Evolutionary conservation across 1,284 basidiomycete genomes (phyloP).

Genomic region (Coriolopsis trogii): DNA sequence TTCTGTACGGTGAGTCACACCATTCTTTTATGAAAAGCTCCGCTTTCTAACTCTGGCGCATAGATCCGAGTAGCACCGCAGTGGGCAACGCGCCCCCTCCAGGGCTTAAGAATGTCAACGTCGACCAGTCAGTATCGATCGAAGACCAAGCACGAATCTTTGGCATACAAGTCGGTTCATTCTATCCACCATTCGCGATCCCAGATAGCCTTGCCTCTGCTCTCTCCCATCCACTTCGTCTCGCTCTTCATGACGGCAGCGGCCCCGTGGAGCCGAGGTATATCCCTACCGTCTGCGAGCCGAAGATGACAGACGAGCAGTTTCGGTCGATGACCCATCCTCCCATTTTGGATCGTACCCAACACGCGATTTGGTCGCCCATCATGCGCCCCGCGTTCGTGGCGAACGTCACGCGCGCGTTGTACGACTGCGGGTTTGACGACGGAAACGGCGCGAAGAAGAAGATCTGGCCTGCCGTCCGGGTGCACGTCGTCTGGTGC

Average conservation of each 20-base stretch:
- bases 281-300: conserved; percentile 8
- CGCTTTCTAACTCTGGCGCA: background rate
- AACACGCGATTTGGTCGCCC: conserved; percentile 10
- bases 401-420: conserved; percentile 17
- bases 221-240: conserved; percentile 1
- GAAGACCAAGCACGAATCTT: conserved; percentile 10
- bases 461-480: conserved; percentile 19
- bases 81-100: conserved; percentile 4
- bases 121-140: conserved; percentile 1
- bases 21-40: background rate
- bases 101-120: background rate
- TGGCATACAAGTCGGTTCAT: conserved; percentile 17
- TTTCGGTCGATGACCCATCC: conserved; percentile 15
- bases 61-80: conserved; percentile 7
- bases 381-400: conserved; percentile 8
- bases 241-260: conserved; percentile 1
- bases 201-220: background rate
- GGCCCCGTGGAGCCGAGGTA: conserved; percentile 4
- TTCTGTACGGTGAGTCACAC: conserved; percentile 26
- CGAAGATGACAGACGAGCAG: conserved; percentile 12
- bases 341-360: conserved; percentile 18
- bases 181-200: conserved; percentile 13
- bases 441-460: conserved; percentile 11
- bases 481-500: conserved; percentile 24
- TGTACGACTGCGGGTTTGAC: conserved; percentile 13